phyloP scores from a whole-genome alignment of 768 basidiomycete genomes.

The Auriscalpium microsporum region DNA sequence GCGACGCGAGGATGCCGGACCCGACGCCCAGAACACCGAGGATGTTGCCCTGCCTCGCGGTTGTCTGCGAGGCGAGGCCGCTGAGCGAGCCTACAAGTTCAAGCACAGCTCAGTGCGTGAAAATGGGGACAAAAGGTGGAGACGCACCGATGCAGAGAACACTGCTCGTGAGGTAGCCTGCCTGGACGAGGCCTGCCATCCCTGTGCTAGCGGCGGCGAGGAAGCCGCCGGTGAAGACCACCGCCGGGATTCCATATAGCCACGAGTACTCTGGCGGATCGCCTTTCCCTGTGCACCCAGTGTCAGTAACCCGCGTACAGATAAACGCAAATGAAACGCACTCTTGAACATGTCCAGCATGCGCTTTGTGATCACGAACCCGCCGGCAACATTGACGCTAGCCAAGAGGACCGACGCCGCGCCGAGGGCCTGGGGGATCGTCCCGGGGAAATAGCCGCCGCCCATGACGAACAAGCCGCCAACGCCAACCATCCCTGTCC shows the following conservation, averaged over 20 bases:
- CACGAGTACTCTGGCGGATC: slow-evolving; percentile 87
- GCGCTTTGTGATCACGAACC: slow-evolving; percentile 83
- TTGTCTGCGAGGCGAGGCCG: slow-evolving; percentile 69
- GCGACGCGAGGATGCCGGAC: slow-evolving; percentile 71
- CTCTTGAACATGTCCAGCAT: slow-evolving; percentile 94
- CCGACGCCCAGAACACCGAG: slow-evolving; percentile 83
- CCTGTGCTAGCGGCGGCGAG: slow-evolving; percentile 76
- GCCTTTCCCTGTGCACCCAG: slow-evolving; percentile 43
- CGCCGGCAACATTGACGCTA: slow-evolving; percentile 81
- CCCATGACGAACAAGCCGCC: slow-evolving; percentile 91
- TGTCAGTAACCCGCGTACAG: too few relatives aligned
- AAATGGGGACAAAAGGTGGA: not conserved
- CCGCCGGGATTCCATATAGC: slow-evolving; percentile 72
- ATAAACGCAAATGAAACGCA: slow-evolving; percentile 21
- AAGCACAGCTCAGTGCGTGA: not conserved
- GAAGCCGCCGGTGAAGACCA: slow-evolving; percentile 78
- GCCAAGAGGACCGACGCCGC: slow-evolving; percentile 81
- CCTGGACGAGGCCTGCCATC: slow-evolving; percentile 79
- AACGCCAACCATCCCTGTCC: slow-evolving; percentile 61
- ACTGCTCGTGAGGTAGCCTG: slow-evolving; percentile 79
- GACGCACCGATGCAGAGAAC: slow-evolving; percentile 71
- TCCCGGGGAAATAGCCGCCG: slow-evolving; percentile 75
- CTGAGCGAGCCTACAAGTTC: slow-evolving; percentile 56
- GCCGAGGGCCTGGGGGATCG: slow-evolving; percentile 71
- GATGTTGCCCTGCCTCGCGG: slow-evolving; percentile 81